Conservation (phyloP, 1,139 yeast species). For the Magnusiomyces suaveolens region DNA sequence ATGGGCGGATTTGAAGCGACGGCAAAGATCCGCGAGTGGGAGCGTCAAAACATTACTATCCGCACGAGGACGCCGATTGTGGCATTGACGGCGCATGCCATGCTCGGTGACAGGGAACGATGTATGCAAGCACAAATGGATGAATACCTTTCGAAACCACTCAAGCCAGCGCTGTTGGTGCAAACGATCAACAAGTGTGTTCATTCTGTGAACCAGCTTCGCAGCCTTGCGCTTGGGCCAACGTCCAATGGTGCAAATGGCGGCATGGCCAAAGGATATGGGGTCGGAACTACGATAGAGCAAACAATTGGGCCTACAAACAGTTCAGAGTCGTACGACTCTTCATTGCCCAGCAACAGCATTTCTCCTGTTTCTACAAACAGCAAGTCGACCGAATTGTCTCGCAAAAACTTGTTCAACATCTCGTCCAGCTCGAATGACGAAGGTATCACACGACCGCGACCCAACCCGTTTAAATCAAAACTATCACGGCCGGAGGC, state of each 20-base stretch:
- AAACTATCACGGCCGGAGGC: no score
- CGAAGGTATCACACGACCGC: no score
- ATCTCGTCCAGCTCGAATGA: no score
- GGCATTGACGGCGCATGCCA: conserved; percentile 85
- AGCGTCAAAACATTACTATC: conserved; percentile 66
- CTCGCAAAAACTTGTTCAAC: background rate
- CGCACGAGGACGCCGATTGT: conserved; percentile 75
- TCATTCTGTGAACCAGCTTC: conserved; percentile 39
- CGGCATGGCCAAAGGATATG: conserved; percentile 15
- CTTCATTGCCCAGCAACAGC: background rate
- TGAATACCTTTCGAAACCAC: conserved; percentile 77
- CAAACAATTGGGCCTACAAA: conserved; percentile 13
- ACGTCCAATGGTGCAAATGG: conserved; percentile 17
- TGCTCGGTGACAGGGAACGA: conserved; percentile 81
- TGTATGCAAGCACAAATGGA: conserved; percentile 87
- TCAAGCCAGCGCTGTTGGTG: conserved; percentile 70
- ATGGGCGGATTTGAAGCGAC: conserved; percentile 94
- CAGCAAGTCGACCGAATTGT: background rate
- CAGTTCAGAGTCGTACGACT: background rate
- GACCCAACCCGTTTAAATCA: no score
- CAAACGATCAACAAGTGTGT: conserved; percentile 81
- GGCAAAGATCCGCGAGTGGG: conserved; percentile 79
- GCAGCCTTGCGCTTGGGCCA: conserved; percentile 33
- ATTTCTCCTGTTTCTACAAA: background rate
- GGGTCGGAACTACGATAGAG: conserved; percentile 14